Conservation (phyloP, 192 early-diverging fungal genomes). For the Rhizoclosmatium globosum region DNA sequence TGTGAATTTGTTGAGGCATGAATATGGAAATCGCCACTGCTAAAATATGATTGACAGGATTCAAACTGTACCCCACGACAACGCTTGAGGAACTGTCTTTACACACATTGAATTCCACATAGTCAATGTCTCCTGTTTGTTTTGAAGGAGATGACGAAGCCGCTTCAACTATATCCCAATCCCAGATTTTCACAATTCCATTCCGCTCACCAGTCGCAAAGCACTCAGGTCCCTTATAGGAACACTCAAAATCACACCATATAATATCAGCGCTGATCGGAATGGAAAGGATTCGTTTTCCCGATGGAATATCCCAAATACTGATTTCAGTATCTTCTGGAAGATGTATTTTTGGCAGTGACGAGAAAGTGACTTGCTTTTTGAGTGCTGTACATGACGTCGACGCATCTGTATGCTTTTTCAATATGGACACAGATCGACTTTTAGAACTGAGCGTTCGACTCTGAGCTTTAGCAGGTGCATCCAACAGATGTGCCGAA, state of each 20-base stretch:
- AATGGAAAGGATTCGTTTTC: background rate
- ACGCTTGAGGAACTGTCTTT: background rate
- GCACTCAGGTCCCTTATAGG: background rate
- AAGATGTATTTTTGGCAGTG: background rate
- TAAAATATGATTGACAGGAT: background rate
- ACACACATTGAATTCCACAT: constrained; percentile 14
- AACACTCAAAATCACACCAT: constrained; percentile 37
- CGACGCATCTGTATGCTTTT: too few relatives aligned
- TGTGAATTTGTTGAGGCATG: background rate
- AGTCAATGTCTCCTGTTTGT: background rate
- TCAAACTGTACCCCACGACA: constrained; percentile 24
- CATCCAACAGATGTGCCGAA: background rate
- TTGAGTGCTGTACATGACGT: background rate
- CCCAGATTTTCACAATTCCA: constrained; percentile 32
- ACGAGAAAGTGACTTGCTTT: constrained; percentile 15
- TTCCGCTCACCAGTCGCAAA: constrained; percentile 31
- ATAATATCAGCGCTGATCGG: constrained; percentile 22
- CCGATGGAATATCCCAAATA: constrained; percentile 25
- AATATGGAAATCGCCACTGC: constrained; percentile 3
- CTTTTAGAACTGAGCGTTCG: too few relatives aligned
- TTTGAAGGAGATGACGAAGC: background rate
- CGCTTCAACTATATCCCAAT: constrained; percentile 1
- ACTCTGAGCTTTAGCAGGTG: background rate
- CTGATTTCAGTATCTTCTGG: background rate
- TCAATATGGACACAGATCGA: too few relatives aligned